Base-by-base conservation (phyloP, 805 yeast genomes). In the Ogataea paraovalis region DNA sequence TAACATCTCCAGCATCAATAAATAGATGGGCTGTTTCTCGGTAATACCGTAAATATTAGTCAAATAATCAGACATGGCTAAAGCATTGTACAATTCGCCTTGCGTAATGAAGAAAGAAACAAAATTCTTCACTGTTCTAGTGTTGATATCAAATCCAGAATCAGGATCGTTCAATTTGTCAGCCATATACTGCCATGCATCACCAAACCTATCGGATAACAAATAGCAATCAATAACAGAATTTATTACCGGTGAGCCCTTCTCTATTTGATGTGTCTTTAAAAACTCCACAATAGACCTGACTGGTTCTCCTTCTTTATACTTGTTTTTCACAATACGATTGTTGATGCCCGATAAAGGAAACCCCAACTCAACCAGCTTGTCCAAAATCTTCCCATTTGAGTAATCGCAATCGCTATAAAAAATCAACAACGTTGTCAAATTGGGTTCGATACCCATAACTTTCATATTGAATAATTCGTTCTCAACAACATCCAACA, bases 381-480 rank as follows among this genome's bases (percentile, higher is more conserved):
- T 32, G 8, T 47, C 45, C n/a, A 54, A 40, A 12, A 52, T 20
- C 1, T 27, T 20, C n/a, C 33, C 38, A 22, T 50, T 43, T 6
- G 38, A 36, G 4, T 9, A n/a, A 6, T 42, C 37, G 16, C 50
- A 42, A 41, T 47, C 39, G n/a, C 19, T 23, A 27, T 54, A 54
- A 18, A 50, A 39, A 4, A 54, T 43, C 34, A 42, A 47, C 18
- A 51, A 21, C 2, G 56, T 52, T 12, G 50, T 42, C 6, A 47
- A 42, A 33, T 52, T 46, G 3, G 52, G 52, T 6, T 13, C 33
- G 3, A 33, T 18, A 2, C 38, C 27, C 20, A 34, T 14, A 3
- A 38, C 14, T 22, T 25, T 39, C 54, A 53, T 50, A 23, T 45
- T 40, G 23, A 43, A 38, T 3, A 53, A 37, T 16, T 42, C 43